These are phyloP conservation scores for Apophysomyces ossiformis DNA, from an alignment of 371 early-diverging fungal species.

Conservation along the genomic window DNA sequence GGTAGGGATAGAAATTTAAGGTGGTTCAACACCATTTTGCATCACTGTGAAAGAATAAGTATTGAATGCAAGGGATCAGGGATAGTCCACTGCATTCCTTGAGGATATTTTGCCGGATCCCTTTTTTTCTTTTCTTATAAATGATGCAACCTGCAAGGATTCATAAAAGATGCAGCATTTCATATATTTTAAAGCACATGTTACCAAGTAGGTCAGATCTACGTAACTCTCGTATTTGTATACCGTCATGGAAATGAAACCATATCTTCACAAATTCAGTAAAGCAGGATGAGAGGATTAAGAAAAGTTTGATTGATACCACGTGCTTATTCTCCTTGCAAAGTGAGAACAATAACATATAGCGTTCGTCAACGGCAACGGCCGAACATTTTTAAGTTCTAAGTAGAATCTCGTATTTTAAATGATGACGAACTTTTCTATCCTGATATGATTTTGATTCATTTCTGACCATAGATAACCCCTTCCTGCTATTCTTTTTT, in stretches of 20 bases:
- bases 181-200: slow-evolving; percentile 10
- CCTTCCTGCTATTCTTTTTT: slow-evolving; percentile 4
- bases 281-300: neutral
- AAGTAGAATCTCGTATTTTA: neutral
- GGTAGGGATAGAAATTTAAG: slow-evolving; percentile 5
- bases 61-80: slow-evolving; percentile 11
- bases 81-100: slow-evolving; percentile 10
- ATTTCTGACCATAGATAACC: neutral
- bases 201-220: neutral
- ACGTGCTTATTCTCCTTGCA: slow-evolving; percentile 7
- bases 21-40: slow-evolving; percentile 8
- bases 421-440: neutral
- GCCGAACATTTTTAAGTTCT: neutral
- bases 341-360: slow-evolving; percentile 6
- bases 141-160: slow-evolving; percentile 10
- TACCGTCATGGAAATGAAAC: neutral
- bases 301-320: slow-evolving; percentile 5
- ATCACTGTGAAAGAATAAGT: neutral
- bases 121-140: neutral
- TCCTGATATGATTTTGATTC: neutral
- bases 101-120: slow-evolving; percentile 2
- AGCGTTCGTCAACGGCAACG: slow-evolving; percentile 10
- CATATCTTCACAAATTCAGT: neutral
- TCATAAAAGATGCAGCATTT: slow-evolving; percentile 11
- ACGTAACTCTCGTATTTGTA: neutral